phyloP scores from a whole-genome alignment of 352 stramenopile genomes.

The Globisporangium paddicum region DNA sequence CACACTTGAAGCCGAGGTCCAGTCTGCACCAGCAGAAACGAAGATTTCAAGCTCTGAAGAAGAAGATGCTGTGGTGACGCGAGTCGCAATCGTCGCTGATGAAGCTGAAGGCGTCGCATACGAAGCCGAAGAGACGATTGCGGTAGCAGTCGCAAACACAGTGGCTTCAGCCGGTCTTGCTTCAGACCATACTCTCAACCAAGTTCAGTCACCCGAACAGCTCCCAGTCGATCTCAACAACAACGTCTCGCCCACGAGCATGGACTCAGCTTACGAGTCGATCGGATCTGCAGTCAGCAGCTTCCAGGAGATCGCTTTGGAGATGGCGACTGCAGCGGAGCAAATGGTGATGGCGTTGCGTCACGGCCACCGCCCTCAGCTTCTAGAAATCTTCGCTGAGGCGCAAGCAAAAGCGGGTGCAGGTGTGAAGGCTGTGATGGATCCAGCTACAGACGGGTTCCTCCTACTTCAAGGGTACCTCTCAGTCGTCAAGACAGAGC shows the following conservation, averaged over 20 bases:
- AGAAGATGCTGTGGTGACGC: background rate
- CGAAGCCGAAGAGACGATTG: background rate
- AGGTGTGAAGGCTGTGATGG: background rate
- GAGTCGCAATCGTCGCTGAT: background rate
- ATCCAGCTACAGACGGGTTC: background rate
- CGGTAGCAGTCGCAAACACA: background rate
- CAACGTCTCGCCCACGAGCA: background rate
- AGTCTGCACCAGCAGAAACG: background rate
- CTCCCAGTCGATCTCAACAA: background rate
- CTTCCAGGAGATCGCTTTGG: constrained; percentile 1
- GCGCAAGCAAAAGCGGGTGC: background rate
- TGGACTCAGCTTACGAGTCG: background rate
- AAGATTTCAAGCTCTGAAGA: background rate
- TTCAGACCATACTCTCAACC: background rate
- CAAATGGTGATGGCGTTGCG: constrained; percentile 8
- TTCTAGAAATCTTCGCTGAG: background rate
- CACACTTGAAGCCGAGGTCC: background rate
- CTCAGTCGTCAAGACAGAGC: background rate
- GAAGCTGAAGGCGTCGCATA: background rate
- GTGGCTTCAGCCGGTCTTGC: background rate
- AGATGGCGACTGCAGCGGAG: constrained; percentile 6
- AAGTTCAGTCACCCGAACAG: background rate
- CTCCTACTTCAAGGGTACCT: background rate
- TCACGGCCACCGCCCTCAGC: background rate
- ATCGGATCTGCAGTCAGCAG: background rate